Evolutionary conservation across 305 asterid species (phyloP).

Genomic region (Coffea humblotiana): DNA sequence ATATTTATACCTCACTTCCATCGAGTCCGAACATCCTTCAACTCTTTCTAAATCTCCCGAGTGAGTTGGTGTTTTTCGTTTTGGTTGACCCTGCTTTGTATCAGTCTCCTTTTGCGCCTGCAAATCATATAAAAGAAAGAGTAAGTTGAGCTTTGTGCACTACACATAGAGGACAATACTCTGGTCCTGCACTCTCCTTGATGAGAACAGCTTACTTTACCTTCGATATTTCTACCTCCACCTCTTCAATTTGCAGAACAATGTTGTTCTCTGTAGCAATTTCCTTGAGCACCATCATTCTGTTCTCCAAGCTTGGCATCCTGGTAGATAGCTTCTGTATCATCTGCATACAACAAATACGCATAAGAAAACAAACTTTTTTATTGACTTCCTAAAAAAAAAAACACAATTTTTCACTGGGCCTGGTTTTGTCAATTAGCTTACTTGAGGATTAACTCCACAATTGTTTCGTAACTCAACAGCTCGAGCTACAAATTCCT

Average conservation of each 20-base stretch:
- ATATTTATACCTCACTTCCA: slow-evolving; percentile 44
- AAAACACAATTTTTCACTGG: not conserved
- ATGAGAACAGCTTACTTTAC: slow-evolving; percentile 20
- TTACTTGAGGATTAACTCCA: slow-evolving; percentile 76
- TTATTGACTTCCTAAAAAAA: not conserved
- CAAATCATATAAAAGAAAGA: slow-evolving; percentile 8
- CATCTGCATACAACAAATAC: slow-evolving; percentile 32
- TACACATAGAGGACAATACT: not conserved
- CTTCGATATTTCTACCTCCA: slow-evolving; percentile 17
- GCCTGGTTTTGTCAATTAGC: not conserved
- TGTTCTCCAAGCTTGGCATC: slow-evolving; percentile 60
- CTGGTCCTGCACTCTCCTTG: not conserved
- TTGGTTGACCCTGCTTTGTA: slow-evolving; percentile 18
- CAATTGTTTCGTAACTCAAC: slow-evolving; percentile 76
- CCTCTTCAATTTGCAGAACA: slow-evolving; percentile 43
- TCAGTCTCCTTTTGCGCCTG: slow-evolving; percentile 31
- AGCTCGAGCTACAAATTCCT: slow-evolving; percentile 61
- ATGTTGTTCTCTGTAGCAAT: slow-evolving; percentile 75
- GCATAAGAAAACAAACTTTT: not conserved
- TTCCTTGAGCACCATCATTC: slow-evolving; percentile 52
- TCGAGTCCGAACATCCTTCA: slow-evolving; percentile 23
- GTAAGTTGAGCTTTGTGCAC: not conserved
- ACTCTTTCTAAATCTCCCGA: slow-evolving; percentile 24
- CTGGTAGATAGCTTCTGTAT: slow-evolving; percentile 76
- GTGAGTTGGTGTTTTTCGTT: slow-evolving; percentile 21